phyloP scores from a whole-genome alignment of 2,329 filamentous ascomycete species.

The Clarireedia sp. region DNA sequence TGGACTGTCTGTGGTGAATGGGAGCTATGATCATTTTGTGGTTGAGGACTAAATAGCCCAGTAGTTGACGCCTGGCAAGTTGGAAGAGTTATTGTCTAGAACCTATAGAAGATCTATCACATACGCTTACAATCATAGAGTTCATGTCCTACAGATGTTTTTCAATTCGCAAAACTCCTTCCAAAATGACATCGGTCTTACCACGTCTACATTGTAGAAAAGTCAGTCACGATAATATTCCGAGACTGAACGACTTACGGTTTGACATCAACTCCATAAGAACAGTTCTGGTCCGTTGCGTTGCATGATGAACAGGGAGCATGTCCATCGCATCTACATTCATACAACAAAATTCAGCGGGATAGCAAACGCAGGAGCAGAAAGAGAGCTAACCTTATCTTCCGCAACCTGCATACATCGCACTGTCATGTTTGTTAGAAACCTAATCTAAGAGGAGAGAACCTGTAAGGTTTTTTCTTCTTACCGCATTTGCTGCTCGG shows the following conservation, averaged over 20 bases:
- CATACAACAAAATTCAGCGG: background rate
- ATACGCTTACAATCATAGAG: conserved; percentile 6
- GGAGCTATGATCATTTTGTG: background rate
- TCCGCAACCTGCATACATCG: conserved; percentile 39
- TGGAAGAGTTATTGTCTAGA: background rate
- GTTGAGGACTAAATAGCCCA: background rate
- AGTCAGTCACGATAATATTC: background rate
- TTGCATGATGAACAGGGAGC: conserved; percentile 33
- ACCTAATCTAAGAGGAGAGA: background rate
- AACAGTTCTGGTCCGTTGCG: conserved; percentile 23
- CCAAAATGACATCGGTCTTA: conserved; percentile 44
- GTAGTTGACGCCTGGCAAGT: background rate
- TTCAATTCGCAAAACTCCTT: conserved; percentile 41
- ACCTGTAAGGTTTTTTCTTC: conserved; percentile 1
- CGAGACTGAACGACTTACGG: conserved; percentile 16
- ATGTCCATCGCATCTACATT: conserved; percentile 39
- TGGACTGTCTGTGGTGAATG: background rate
- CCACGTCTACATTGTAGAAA: conserved; percentile 31
- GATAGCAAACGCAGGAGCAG: background rate
- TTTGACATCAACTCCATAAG: conserved; percentile 26
- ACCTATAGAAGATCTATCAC: background rate
- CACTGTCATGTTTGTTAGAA: conserved; percentile 31
- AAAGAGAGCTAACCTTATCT: conserved; percentile 34
- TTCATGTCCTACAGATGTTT: conserved; percentile 38
- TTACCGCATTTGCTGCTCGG: conserved; percentile 26